Evolutionary conservation across 75 land plant species (phyloP).

Genomic region (Pinus tabuliformis): DNA sequence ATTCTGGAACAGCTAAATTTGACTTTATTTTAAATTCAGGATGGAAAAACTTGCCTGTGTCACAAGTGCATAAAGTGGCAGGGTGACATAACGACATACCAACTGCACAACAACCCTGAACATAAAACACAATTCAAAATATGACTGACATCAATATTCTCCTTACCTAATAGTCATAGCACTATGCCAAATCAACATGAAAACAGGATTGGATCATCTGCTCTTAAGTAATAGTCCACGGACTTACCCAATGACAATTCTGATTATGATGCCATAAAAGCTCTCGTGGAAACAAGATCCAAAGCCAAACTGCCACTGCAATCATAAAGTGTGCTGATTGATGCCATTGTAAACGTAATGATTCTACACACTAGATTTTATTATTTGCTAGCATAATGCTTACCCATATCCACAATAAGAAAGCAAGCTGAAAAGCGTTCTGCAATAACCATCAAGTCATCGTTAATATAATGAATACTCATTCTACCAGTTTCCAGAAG

Average conservation of each 20-base stretch:
- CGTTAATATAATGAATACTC: neutral
- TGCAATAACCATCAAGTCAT: conserved; percentile 9
- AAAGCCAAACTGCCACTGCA: conserved; percentile 31
- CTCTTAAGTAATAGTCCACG: neutral
- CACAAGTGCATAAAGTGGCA: conserved; percentile 83
- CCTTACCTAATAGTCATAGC: neutral
- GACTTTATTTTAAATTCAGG: too few relatives aligned
- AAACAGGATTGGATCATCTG: too few relatives aligned
- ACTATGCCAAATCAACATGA: neutral
- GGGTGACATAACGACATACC: conserved; percentile 59
- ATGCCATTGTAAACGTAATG: neutral
- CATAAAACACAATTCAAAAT: neutral
- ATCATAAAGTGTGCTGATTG: neutral
- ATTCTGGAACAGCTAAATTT: neutral
- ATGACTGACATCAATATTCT: too few relatives aligned
- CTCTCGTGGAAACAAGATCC: conserved; percentile 32
- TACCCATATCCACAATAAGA: conserved; percentile 66
- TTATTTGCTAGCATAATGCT: conserved; percentile 6
- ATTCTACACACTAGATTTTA: neutral
- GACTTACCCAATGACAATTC: conserved; percentile 23
- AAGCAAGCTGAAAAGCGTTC: conserved; percentile 75
- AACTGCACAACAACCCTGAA: conserved; percentile 54
- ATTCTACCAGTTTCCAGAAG: too few relatives aligned
- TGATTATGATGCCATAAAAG: conserved; percentile 9
- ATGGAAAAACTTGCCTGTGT: conserved; percentile 43